Percentiles rank a stretch among this genome's conserved stretches.
Evolutionary conservation across 495 filamentous ascomycete genomes (phyloP).

Genomic region (Aspergillus ostianus): DNA sequence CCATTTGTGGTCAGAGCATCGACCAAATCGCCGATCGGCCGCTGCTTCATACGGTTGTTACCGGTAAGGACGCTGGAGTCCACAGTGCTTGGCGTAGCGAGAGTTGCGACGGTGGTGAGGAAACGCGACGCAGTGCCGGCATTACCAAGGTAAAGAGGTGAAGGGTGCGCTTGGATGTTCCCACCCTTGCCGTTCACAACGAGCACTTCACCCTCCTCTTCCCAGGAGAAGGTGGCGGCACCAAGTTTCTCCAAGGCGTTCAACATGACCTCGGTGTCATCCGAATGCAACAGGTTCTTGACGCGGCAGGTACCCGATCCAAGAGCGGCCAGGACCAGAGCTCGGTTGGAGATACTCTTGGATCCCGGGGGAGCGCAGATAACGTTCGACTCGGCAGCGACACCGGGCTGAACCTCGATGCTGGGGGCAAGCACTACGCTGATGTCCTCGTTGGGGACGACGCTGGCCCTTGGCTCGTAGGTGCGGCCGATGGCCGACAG

Average conservation of each 20-base stretch:
- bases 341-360: slow-evolving; percentile 97
- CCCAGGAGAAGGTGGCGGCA: slow-evolving; percentile 93
- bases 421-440: slow-evolving; percentile 79
- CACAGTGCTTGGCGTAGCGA: slow-evolving; percentile 65
- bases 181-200: slow-evolving; percentile 90
- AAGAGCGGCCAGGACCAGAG: slow-evolving; percentile 87
- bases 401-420: slow-evolving; percentile 68
- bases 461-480: slow-evolving; percentile 79
- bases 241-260: slow-evolving; percentile 78
- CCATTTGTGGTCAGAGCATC: slow-evolving; percentile 86
- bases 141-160: slow-evolving; percentile 90
- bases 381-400: slow-evolving; percentile 60
- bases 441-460: slow-evolving; percentile 84
- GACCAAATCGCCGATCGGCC: slow-evolving; percentile 92
- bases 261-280: slow-evolving; percentile 96
- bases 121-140: slow-evolving; percentile 96
- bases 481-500: slow-evolving; percentile 87
- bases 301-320: slow-evolving; percentile 84
- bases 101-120: slow-evolving; percentile 85
- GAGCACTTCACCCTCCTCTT: slow-evolving; percentile 85
- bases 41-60: slow-evolving; percentile 93
- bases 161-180: slow-evolving; percentile 68
- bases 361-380: slow-evolving; percentile 89
- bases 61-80: slow-evolving; percentile 81
- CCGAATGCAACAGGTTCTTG: slow-evolving; percentile 89